phyloP scores from a whole-genome alignment of 2,329 filamentous ascomycete genomes.

The Cladosporium halotolerans region DNA sequence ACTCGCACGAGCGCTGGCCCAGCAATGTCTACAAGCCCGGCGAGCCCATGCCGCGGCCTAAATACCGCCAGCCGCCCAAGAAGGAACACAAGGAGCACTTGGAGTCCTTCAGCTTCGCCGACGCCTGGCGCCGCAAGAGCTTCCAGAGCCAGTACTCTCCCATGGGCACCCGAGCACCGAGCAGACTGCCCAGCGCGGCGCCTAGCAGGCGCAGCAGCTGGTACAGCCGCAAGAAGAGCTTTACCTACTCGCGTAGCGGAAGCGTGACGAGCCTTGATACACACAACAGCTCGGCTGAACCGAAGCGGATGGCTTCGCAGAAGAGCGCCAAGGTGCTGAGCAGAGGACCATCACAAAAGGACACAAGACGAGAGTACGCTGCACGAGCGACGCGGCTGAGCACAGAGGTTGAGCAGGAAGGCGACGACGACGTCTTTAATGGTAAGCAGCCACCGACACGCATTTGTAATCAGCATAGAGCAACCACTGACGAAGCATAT shows the following conservation, averaged over 20 bases:
- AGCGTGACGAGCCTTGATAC: slow-evolving; percentile 9
- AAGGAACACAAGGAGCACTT: slow-evolving; percentile 47
- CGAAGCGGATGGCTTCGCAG: not conserved
- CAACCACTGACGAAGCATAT: not conserved
- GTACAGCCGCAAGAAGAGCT: slow-evolving; percentile 16
- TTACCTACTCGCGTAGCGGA: slow-evolving; percentile 3
- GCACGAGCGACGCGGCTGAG: slow-evolving; percentile 24
- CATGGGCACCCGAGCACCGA: slow-evolving; percentile 44
- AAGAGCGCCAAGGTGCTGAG: not conserved
- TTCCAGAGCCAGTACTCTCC: slow-evolving; percentile 42
- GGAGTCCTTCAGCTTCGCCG: slow-evolving; percentile 42
- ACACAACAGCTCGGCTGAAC: slow-evolving; percentile 2
- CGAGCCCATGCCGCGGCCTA: slow-evolving; percentile 46
- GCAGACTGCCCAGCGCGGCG: slow-evolving; percentile 16
- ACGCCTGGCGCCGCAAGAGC: slow-evolving; percentile 42
- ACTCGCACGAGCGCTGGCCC: slow-evolving; percentile 31
- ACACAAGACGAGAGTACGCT: slow-evolving; percentile 6
- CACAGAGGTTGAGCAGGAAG: slow-evolving; percentile 36
- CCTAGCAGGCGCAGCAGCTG: slow-evolving; percentile 24
- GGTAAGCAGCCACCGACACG: slow-evolving; percentile 27
- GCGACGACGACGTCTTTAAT: slow-evolving; percentile 43
- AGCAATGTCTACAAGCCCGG: slow-evolving; percentile 45
- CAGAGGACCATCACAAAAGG: not conserved
- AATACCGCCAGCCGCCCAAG: slow-evolving; percentile 44
- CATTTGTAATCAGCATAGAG: no score